Evolutionary conservation across 148 eudicot species (phyloP).

Genomic region (Dianthus caryophyllus): DNA sequence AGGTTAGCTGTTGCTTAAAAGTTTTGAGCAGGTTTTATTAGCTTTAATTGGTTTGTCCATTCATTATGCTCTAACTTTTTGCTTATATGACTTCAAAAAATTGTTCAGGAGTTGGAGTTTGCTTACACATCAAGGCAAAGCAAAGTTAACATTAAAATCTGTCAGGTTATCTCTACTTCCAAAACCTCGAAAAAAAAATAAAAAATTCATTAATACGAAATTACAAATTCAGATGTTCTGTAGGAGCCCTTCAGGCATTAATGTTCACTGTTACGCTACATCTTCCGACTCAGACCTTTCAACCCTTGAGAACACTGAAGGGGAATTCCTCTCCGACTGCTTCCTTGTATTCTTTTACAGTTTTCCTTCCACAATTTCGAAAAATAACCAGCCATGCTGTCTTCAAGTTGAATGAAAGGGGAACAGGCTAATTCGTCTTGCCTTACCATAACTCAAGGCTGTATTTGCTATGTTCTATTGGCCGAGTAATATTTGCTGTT

Average conservation of each 20-base stretch:
- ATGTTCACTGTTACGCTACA: neutral
- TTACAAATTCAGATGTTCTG: neutral
- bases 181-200: neutral
- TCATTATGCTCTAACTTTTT: neutral
- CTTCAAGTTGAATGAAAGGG: neutral
- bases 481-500: neutral
- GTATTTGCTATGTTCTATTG: neutral
- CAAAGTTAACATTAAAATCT: slow-evolving; percentile 90
- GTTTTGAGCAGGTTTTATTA: neutral
- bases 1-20: slow-evolving; percentile 46
- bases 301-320: neutral
- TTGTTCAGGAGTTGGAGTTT: slow-evolving; percentile 91
- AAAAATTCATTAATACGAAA: neutral
- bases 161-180: slow-evolving; percentile 56
- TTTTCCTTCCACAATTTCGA: neutral
- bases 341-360: neutral
- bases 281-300: neutral
- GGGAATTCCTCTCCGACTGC: neutral
- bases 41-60: neutral
- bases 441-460: neutral
- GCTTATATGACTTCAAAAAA: neutral
- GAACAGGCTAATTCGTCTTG: neutral
- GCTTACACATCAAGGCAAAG: slow-evolving; percentile 92
- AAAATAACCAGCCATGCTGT: neutral
- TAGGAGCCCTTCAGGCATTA: too few relatives aligned